Conservation (phyloP, 2,329 filamentous ascomycete species). For the Thyridium curvatum region DNA sequence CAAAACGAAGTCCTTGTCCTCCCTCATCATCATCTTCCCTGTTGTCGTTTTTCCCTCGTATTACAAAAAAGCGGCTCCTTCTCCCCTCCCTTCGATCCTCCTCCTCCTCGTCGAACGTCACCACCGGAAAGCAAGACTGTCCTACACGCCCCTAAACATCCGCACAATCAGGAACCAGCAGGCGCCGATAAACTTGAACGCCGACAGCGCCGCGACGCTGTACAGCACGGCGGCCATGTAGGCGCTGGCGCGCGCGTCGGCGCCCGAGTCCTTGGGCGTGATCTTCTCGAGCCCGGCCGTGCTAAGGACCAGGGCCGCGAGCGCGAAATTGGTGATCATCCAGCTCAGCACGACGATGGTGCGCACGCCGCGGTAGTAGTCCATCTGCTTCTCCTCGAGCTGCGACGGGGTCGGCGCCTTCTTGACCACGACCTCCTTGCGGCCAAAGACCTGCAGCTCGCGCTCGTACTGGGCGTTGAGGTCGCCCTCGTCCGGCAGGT, state of each 20-base stretch:
- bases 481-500: slow-evolving; percentile 91
- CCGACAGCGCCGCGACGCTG: slow-evolving; percentile 77
- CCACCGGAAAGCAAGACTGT: neutral
- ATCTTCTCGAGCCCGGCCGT: slow-evolving; percentile 75
- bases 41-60: too few species aligned
- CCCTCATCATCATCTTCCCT: too few species aligned
- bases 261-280: slow-evolving; percentile 37
- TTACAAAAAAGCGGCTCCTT: too few species aligned
- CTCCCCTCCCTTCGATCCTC: too few species aligned
- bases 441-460: slow-evolving; percentile 67
- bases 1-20: too few species aligned
- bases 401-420: slow-evolving; percentile 48
- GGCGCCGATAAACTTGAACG: slow-evolving; percentile 82
- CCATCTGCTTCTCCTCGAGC: slow-evolving; percentile 79
- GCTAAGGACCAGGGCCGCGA: slow-evolving; percentile 80
- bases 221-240: slow-evolving; percentile 86
- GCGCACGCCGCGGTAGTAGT: slow-evolving; percentile 96
- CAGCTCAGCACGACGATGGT: slow-evolving; percentile 87
- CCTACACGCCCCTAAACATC: slow-evolving; percentile 68
- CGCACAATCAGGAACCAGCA: slow-evolving; percentile 89
- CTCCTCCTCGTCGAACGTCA: too few species aligned
- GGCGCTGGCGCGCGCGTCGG: slow-evolving; percentile 56
- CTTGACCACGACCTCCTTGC: slow-evolving; percentile 69
- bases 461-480: slow-evolving; percentile 91
- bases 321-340: slow-evolving; percentile 93